Base-by-base conservation (phyloP, 768 basidiomycete genomes). In the Tricholoma matsutake region DNA sequence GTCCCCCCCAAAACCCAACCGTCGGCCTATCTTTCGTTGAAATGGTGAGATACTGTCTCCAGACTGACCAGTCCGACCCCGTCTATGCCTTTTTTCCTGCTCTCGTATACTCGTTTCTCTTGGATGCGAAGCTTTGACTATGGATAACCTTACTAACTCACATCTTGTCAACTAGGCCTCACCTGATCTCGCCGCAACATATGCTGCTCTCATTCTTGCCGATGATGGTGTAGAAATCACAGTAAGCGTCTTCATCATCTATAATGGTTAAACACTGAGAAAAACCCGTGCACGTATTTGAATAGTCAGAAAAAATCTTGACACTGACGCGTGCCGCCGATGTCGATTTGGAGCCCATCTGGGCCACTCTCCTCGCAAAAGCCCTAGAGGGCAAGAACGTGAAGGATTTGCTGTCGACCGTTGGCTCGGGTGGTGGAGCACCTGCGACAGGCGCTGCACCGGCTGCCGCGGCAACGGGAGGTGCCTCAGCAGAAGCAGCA, bases 141-240 rank as follows among this genome's bases (percentile, higher is more conserved):
- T 10, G 54, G 67, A 68, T 68, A 63, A 66, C 65, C 31, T 31
- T 49, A 10, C 53, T n/a, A 39, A 54, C 4, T 18, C 7, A 31
- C 2, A 18, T 56, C 54, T 59, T 3, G 49, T 34, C 59, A 37
- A 37, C 37, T 62, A 82, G 81, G 78, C 80, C 68, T 77, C 83
- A 71, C 61, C 73, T 57, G 96, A 98, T 75, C 91, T 96, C 73
- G 94, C 95, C 68, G 82, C 95, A 64, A 91, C 95, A 68, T 98
- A 98, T 81, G 95, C 96, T 72, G 92, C 94, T 68, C 91, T 99
- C 72, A 98, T 98, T 79, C 94, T 98, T 73, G 96, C 95, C 68
- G 97, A 98, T 80, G 96, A 97, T 66, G 89, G 89, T 69, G 79
- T 96, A 72, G 96, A 98, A 83, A 98, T 99, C 73, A 97, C 96